These are phyloP conservation scores for Cryptococcus hybrid DNA, from an alignment of 1,284 basidiomycete species.

Conservation along the genomic window DNA sequence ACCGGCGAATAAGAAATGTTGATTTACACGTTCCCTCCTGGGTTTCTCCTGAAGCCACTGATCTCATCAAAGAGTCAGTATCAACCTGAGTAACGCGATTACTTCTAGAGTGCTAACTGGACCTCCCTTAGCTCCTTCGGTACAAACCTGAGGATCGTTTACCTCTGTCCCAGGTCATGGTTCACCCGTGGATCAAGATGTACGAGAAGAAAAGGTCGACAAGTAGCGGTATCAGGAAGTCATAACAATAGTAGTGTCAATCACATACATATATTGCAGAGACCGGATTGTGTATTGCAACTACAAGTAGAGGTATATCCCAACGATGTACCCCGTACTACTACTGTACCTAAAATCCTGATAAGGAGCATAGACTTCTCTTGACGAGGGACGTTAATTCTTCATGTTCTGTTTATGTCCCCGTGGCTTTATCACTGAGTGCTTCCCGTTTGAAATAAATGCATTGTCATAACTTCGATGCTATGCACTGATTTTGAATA, in stretches of 20 bases:
- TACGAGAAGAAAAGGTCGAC: constrained; percentile 54
- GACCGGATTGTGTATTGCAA: no score
- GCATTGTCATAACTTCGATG: no score
- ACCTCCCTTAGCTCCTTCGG: constrained; percentile 68
- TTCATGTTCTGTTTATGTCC: no score
- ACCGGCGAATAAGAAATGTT: constrained; percentile 64
- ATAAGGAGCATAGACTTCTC: no score
- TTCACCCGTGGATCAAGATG: constrained; percentile 91
- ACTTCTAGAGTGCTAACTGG: not conserved
- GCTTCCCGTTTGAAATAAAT: no score
- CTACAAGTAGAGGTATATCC: no score
- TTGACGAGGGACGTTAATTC: no score
- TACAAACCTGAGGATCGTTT: constrained; percentile 82
- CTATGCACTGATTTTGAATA: no score
- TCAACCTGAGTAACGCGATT: not conserved
- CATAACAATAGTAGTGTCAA: not conserved
- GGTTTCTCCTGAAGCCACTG: constrained; percentile 64
- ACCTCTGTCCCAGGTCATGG: constrained; percentile 72
- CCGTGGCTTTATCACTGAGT: no score
- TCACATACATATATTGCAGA: no score
- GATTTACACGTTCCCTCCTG: constrained; percentile 72
- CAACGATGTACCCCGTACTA: no score
- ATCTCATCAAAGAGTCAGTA: constrained; percentile 56
- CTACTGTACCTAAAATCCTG: no score
- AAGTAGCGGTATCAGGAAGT: constrained; percentile 12